Conservation (phyloP, 164 flowering plant genomes). For the Pachysandra terminalis region DNA sequence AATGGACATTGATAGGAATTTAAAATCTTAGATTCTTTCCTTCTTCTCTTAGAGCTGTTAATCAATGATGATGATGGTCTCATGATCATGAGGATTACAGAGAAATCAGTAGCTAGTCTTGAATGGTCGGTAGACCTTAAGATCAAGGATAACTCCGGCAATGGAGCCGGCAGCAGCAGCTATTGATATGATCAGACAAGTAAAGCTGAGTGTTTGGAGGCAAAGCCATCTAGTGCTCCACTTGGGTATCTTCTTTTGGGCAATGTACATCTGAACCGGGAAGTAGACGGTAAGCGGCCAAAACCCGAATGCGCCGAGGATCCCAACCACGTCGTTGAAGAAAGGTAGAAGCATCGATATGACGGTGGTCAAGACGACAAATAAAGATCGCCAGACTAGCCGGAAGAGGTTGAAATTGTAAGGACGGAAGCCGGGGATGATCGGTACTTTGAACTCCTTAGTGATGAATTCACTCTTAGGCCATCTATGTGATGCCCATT, state of each 20-base stretch:
- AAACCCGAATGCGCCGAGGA: slow-evolving; percentile 68
- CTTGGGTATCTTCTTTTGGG: slow-evolving; percentile 48
- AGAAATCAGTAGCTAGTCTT: slow-evolving; percentile 24
- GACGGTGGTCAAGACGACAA: slow-evolving; percentile 54
- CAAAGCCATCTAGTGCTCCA: slow-evolving; percentile 62
- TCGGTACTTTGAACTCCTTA: slow-evolving; percentile 32
- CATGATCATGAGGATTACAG: too few species aligned
- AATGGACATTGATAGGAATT: slow-evolving; percentile 1
- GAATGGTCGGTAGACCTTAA: slow-evolving; percentile 49
- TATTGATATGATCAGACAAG: slow-evolving; percentile 51
- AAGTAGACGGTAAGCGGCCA: slow-evolving; percentile 77
- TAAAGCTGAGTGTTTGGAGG: slow-evolving; percentile 49
- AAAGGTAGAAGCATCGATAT: slow-evolving; percentile 75
- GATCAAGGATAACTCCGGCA: slow-evolving; percentile 49
- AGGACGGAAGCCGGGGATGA: slow-evolving; percentile 34
- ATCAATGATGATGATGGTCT: not conserved
- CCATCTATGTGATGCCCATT: slow-evolving; percentile 26
- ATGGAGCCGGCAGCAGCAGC: slow-evolving; percentile 69
- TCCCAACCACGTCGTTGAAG: slow-evolving; percentile 65
- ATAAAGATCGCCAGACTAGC: slow-evolving; percentile 48
- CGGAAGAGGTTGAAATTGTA: slow-evolving; percentile 54
- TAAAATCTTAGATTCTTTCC: not conserved
- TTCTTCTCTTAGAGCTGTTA: not conserved
- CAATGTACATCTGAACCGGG: slow-evolving; percentile 77
- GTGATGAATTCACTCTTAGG: slow-evolving; percentile 46